Evolutionary conservation across 192 early-diverging fungal species (phyloP).

Genomic region (Mortierella alpina): DNA sequence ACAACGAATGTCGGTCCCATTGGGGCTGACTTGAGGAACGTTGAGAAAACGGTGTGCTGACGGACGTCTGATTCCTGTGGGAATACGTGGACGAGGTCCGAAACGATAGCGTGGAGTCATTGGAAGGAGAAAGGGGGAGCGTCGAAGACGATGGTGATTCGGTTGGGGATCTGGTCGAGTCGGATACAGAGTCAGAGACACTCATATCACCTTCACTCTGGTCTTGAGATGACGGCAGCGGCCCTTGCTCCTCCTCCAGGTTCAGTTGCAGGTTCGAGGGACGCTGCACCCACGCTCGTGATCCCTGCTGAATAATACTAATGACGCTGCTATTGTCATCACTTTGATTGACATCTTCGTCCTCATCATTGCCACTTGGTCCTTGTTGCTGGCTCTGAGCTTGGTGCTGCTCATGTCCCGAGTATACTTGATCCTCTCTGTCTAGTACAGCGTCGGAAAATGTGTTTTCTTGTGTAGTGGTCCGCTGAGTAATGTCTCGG

Average conservation of each 20-base stretch:
- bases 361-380: not conserved
- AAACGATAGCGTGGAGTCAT: slow-evolving; percentile 27
- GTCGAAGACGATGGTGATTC: slow-evolving; percentile 4
- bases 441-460: not conserved
- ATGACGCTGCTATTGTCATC: slow-evolving; percentile 13
- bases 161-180: slow-evolving; percentile 15
- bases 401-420: not conserved
- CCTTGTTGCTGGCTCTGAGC: not conserved
- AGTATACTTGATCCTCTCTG: not conserved
- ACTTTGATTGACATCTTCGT: not conserved
- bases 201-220: slow-evolving; percentile 17
- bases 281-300: slow-evolving; percentile 32
- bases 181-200: slow-evolving; percentile 17
- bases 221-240: not conserved
- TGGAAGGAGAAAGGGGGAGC: slow-evolving; percentile 18
- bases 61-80: slow-evolving; percentile 12
- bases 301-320: slow-evolving; percentile 25
- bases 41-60: slow-evolving; percentile 28
- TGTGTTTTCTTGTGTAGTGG: not conserved
- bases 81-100: slow-evolving; percentile 39
- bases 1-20: slow-evolving; percentile 22
- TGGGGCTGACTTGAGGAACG: slow-evolving; percentile 16
- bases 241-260: not conserved
- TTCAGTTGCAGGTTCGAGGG: slow-evolving; percentile 18
- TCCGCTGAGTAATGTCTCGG: not conserved